Conservation (phyloP, 2,329 filamentous ascomycete species). For the Cytospora schulzeri region DNA sequence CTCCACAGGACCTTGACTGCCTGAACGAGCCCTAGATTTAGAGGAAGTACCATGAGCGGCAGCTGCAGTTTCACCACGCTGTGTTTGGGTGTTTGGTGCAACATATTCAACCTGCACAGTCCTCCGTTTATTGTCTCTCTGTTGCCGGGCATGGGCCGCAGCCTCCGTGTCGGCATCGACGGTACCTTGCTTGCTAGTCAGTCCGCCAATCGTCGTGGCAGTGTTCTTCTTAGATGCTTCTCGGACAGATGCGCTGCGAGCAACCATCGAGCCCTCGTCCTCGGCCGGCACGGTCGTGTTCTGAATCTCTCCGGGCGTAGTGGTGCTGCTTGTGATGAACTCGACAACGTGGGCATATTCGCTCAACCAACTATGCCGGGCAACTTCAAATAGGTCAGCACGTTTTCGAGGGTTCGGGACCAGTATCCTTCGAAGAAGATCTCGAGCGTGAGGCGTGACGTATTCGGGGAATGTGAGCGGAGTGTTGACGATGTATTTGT, state of each 20-base stretch:
- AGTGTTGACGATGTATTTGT: constrained; percentile 98
- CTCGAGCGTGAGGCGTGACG: constrained; percentile 92
- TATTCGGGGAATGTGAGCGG: constrained; percentile 98
- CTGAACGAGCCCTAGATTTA: constrained; percentile 56
- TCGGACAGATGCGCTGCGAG: constrained; percentile 89
- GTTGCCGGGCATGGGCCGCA: constrained; percentile 56
- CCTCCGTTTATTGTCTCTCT: constrained; percentile 86
- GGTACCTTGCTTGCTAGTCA: constrained; percentile 73
- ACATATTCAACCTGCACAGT: constrained; percentile 99
- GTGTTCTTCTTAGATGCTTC: constrained; percentile 74
- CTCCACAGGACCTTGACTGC: constrained; percentile 55
- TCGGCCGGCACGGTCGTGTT: constrained; percentile 69
- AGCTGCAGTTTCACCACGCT: constrained; percentile 59
- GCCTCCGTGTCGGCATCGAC: constrained; percentile 67
- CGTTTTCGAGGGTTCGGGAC: constrained; percentile 94
- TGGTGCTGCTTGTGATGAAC: constrained; percentile 95
- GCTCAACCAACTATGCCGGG: constrained; percentile 95
- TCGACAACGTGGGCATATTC: constrained; percentile 96
- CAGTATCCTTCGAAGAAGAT: constrained; percentile 87
- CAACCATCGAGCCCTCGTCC: constrained; percentile 65
- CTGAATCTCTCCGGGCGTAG: constrained; percentile 81
- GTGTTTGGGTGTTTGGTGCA: constrained; percentile 82
- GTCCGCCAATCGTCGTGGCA: constrained; percentile 56
- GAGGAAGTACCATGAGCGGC: constrained; percentile 36
- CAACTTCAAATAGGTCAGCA: constrained; percentile 95